Base-by-base conservation (phyloP, 805 yeast species). In the Jamesozyma hellenica region DNA sequence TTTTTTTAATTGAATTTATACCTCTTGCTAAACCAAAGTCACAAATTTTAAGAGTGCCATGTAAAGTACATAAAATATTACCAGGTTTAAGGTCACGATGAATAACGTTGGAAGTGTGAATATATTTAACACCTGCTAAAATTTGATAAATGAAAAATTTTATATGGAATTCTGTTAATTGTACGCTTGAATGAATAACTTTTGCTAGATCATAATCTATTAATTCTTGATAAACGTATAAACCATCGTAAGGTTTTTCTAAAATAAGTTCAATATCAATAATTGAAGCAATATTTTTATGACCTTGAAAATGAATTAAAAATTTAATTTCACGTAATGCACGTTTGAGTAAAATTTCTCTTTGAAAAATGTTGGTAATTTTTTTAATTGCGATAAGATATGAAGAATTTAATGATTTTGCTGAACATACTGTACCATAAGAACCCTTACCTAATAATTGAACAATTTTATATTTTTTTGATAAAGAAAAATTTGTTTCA, bases 1-100 rank as follows among this genome's bases (percentile, higher is more conserved):
- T 36, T 27, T 42, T 31, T n/a, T 28, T 15, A 3, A 19, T 34
- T 15, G 29, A 32, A 15, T 33, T 8, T 11, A 85, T 67, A 1
- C 94, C 94, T 53, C 96, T 67, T 1, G 96, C 95, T 28, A 88
- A 66, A 0, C 97, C 97, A 66, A 88, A 88, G 62, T 88, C 97
- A 61, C 96, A 86, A 14, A 88, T 84, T 55, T 88, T 88, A 36
- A 88, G 63, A 4, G 61, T 66, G 0, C 97, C 96, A 40, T 76
- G 77, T 2, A 75, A 59, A 4, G 85, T 76, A 15, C 87, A 82
- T 41, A 88, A 65, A 4, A 88, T 79, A 56, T 88, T 88, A 0
- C 94, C 94, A 0, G 96, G 96, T 60, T 88, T 88, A 46, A 88
- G 70, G 56, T 88, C 97, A 41, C 97, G 70, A 57, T 88, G 97